These are phyloP conservation scores for Aspergillus flavus DNA, from an alignment of 2,329 filamentous ascomycete species.

Conservation along the genomic window DNA sequence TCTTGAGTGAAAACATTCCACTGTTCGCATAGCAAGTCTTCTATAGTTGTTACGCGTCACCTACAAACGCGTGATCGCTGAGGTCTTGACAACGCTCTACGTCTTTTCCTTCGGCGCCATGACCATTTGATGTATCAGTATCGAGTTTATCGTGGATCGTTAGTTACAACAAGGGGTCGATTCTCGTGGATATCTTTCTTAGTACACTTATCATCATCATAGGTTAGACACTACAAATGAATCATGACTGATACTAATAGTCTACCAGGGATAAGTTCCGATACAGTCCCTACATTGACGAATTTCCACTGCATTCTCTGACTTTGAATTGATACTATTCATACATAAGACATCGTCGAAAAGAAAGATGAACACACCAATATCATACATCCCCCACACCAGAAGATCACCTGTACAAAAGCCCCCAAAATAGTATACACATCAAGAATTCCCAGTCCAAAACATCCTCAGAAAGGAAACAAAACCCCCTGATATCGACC, in stretches of 20 bases:
- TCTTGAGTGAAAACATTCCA: no score
- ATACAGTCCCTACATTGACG: not conserved
- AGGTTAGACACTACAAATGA: not conserved
- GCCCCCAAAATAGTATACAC: not conserved
- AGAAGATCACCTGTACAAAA: not conserved
- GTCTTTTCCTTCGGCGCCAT: not conserved
- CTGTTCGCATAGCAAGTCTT: no score
- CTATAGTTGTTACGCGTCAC: no score
- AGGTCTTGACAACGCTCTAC: not conserved
- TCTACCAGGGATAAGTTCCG: not conserved
- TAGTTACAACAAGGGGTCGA: no score
- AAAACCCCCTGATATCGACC: constrained; percentile 16
- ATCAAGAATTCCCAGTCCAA: not conserved
- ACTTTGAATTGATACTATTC: not conserved
- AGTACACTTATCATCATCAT: no score
- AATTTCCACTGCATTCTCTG: not conserved
- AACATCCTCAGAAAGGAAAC: constrained; percentile 1
- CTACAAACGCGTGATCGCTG: not conserved
- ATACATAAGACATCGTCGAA: not conserved
- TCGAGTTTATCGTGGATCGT: not conserved
- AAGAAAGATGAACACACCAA: not conserved
- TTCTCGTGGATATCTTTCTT: no score
- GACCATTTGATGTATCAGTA: no score
- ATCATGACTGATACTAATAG: not conserved
- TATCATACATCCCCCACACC: not conserved